Conservation (phyloP, 2,329 filamentous ascomycete species). For the Ophiostoma quercus region DNA sequence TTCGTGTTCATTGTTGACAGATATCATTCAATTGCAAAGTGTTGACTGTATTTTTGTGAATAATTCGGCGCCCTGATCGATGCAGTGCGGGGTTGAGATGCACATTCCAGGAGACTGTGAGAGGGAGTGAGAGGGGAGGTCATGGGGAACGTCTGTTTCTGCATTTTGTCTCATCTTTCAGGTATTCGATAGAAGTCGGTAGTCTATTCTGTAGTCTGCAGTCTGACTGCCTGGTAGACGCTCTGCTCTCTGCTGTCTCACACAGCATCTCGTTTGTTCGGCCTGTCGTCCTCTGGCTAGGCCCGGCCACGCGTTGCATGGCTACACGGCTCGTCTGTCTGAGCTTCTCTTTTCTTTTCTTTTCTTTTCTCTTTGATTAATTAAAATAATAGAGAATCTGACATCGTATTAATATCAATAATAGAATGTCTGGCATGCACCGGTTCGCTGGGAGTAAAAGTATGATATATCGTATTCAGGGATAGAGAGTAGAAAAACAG, state of each 20-base stretch:
- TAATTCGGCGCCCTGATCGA: not conserved
- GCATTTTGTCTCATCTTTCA: not conserved
- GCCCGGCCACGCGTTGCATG: slow-evolving; percentile 10
- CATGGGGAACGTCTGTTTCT: slow-evolving; percentile 4
- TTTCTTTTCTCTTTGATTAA: too few relatives aligned
- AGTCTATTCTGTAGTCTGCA: too few relatives aligned
- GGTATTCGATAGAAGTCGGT: not conserved
- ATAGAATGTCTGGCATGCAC: not conserved
- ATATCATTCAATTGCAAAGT: not conserved
- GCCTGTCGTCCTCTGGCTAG: slow-evolving; percentile 6
- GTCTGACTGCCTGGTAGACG: not conserved
- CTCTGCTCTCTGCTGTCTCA: not conserved
- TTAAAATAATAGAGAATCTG: too few relatives aligned
- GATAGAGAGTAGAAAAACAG: not conserved
- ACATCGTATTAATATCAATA: too few relatives aligned
- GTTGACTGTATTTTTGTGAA: not conserved
- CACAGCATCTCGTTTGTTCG: not conserved
- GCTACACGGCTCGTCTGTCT: slow-evolving; percentile 1
- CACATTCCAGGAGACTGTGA: slow-evolving; percentile 1
- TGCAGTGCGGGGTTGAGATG: slow-evolving; percentile 9
- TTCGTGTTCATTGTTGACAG: not conserved
- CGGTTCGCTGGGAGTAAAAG: not conserved
- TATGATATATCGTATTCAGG: not conserved
- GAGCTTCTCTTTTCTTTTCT: not conserved
- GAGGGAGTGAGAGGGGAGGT: not conserved